phyloP scores from a whole-genome alignment of 352 stramenopile species.

The Thalassiosira exigua region DNA sequence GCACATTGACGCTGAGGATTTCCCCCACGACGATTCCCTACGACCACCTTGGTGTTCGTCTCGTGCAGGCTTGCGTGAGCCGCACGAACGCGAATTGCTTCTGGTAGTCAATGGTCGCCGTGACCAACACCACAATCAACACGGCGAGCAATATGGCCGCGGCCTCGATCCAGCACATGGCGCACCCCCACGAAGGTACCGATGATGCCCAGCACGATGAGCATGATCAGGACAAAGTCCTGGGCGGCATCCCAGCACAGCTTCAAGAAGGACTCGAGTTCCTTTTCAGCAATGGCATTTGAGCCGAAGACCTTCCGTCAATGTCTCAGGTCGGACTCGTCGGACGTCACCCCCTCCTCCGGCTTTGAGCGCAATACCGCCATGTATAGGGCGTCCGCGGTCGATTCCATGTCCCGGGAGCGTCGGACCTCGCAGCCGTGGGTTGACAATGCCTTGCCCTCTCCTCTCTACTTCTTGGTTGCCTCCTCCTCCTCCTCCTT shows the following conservation, averaged over 20 bases:
- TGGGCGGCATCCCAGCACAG: constrained; percentile 81
- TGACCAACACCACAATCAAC: constrained; percentile 93
- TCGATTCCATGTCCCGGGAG: constrained; percentile 68
- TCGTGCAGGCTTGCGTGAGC: constrained; percentile 71
- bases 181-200: constrained; percentile 76
- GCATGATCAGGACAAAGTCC: constrained; percentile 84
- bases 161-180: constrained; percentile 91
- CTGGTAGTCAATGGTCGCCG: constrained; percentile 93
- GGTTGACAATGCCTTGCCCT: neutral
- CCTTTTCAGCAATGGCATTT: constrained; percentile 76
- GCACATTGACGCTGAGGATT: constrained; percentile 80
- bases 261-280: constrained; percentile 75
- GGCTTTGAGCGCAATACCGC: constrained; percentile 71
- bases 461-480: neutral
- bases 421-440: no score
- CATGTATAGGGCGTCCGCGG: constrained; percentile 70
- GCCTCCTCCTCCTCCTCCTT: constrained; percentile 29
- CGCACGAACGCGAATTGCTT: constrained; percentile 85
- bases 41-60: constrained; percentile 82
- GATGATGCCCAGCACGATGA: constrained; percentile 81
- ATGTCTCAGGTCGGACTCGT: constrained; percentile 63
- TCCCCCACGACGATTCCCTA: constrained; percentile 85
- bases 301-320: constrained; percentile 69
- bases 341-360: constrained; percentile 66
- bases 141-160: constrained; percentile 93